These are phyloP conservation scores for Agaricus subrufescens DNA, from an alignment of 768 basidiomycete species.

Conservation along the genomic window DNA sequence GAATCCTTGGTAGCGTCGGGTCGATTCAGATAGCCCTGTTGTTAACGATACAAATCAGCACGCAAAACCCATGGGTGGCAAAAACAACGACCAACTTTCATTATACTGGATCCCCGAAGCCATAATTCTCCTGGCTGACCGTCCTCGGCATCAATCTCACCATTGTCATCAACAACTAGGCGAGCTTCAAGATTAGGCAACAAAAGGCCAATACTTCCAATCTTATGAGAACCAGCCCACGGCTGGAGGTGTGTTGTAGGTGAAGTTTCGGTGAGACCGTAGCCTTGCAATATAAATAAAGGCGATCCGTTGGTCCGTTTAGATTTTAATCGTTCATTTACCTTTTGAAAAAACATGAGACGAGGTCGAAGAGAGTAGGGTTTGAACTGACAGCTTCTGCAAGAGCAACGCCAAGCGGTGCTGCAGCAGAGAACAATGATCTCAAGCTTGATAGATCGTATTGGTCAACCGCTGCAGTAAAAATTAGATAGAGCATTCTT, in stretches of 20 bases:
- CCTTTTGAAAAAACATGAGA: constrained; percentile 17
- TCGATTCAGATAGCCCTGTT: constrained; percentile 74
- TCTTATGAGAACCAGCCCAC: constrained; percentile 38
- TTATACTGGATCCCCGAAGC: constrained; percentile 72
- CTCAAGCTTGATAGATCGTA: constrained; percentile 62
- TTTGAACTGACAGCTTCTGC: constrained; percentile 38
- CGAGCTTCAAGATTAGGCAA: constrained; percentile 75
- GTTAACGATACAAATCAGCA: background rate
- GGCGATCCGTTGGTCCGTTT: constrained; percentile 36
- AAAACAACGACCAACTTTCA: constrained; percentile 50
- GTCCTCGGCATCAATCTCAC: constrained; percentile 38
- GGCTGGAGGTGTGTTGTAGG: constrained; percentile 62
- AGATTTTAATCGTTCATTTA: constrained; percentile 29
- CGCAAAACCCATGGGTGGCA: background rate
- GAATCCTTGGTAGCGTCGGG: constrained; percentile 59
- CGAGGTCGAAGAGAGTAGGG: constrained; percentile 11
- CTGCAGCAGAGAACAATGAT: constrained; percentile 68
- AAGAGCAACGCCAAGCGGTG: constrained; percentile 68
- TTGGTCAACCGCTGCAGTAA: constrained; percentile 47
- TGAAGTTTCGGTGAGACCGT: constrained; percentile 81
- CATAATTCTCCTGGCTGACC: constrained; percentile 77
- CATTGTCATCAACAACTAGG: constrained; percentile 57
- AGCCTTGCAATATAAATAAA: constrained; percentile 52
- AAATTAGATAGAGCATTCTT: background rate
- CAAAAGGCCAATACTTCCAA: constrained; percentile 65